Conservation (phyloP, 495 filamentous ascomycete genomes). For the Talaromyces adpressus region DNA sequence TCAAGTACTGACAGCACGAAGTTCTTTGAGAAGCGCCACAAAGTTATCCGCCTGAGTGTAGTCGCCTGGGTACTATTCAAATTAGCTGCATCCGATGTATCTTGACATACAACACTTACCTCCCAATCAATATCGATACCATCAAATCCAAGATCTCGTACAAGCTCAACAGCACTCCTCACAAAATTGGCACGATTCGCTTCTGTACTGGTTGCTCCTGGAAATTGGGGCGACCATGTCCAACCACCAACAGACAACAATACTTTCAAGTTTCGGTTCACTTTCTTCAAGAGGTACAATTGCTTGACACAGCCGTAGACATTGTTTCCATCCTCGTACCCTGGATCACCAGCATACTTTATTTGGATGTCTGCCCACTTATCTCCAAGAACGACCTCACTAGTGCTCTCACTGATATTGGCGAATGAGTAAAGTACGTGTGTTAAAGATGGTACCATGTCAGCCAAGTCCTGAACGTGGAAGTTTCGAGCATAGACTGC, state of each 20-base stretch:
- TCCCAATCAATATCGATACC: constrained; percentile 61
- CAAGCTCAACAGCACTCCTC: constrained; percentile 52
- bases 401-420: constrained; percentile 54
- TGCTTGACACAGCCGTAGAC: constrained; percentile 87
- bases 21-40: constrained; percentile 53
- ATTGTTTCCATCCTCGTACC: constrained; percentile 63
- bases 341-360: constrained; percentile 72
- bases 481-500: constrained; percentile 69
- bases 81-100: background rate
- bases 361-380: constrained; percentile 65
- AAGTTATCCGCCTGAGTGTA: constrained; percentile 51
- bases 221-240: constrained; percentile 70
- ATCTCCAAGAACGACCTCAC: constrained; percentile 72
- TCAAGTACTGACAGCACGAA: constrained; percentile 23
- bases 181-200: constrained; percentile 49
- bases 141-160: constrained; percentile 59
- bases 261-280: constrained; percentile 73
- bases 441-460: constrained; percentile 60
- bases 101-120: constrained; percentile 14
- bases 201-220: constrained; percentile 52
- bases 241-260: constrained; percentile 64
- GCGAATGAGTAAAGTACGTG: constrained; percentile 86
- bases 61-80: constrained; percentile 24
- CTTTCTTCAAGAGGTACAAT: constrained; percentile 71
- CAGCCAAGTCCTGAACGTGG: constrained; percentile 67